Conservation (phyloP, 495 filamentous ascomycete species). For the Neurospora discreta region DNA sequence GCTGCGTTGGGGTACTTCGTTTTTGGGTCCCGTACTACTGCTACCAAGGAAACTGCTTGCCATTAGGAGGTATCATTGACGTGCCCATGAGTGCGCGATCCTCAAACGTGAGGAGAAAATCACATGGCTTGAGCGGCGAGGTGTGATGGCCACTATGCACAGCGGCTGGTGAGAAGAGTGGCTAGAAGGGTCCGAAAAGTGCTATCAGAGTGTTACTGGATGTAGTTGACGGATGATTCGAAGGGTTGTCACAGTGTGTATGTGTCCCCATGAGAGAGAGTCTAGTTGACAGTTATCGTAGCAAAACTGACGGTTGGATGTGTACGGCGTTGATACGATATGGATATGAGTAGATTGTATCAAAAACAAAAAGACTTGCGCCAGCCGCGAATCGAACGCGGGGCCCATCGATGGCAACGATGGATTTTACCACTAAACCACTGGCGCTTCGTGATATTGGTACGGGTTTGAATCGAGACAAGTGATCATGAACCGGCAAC, state of each 20-base stretch:
- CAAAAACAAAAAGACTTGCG: neutral
- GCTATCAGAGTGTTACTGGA: neutral
- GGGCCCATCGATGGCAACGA: neutral
- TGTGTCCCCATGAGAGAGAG: neutral
- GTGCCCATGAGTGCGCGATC: neutral
- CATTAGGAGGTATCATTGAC: constrained; percentile 43
- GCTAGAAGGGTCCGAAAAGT: neutral
- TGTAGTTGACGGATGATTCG: neutral
- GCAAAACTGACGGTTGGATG: neutral
- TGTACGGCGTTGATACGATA: neutral
- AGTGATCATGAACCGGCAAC: neutral
- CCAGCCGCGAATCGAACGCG: neutral
- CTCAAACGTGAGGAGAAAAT: neutral
- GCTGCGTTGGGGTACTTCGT: constrained; percentile 80
- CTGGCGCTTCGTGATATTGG: neutral
- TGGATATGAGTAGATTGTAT: too few species aligned
- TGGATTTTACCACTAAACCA: neutral
- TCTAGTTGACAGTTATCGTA: neutral
- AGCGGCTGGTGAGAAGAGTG: neutral
- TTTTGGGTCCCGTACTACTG: constrained; percentile 59
- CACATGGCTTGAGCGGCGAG: neutral
- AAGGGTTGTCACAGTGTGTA: neutral
- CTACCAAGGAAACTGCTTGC: constrained; percentile 79
- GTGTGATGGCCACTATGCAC: neutral
- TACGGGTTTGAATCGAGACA: neutral